Base-by-base conservation (phyloP, 495 filamentous ascomycete species). In the Trichoderma reesei region DNA sequence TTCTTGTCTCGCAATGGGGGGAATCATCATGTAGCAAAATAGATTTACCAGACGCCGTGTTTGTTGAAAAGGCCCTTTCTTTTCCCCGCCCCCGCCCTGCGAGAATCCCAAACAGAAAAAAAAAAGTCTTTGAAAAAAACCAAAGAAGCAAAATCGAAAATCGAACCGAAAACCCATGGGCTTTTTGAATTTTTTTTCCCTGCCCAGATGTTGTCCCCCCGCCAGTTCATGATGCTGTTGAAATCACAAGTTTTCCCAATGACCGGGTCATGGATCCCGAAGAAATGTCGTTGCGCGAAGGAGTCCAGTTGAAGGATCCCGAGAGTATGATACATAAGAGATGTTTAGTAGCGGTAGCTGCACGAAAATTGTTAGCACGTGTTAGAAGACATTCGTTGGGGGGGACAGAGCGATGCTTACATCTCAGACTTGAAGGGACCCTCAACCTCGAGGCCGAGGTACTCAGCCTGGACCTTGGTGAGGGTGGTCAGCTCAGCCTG, bases 351-450 rank as follows among this genome's bases (percentile, higher is more conserved):
- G 73, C 82, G 82, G 79, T 84, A 84, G 72, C 80, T 83, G 63
- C 42, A 18, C 5, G 5, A 16, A 56, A 37, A 1, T 42, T 14
- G 70, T 82, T 69, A 83, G 78, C 54, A 62, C 2, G 33, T 38
- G 10, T 61, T 33, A 7, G 10, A n/a, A 59, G 6, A 46, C 10
- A 63, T 16, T 41, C 26, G 18, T 54, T 3, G 33, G 33, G 59
- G 46, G 26, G 5, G n/a, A n/a, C 7, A 11, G 7, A 31, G 6
- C 10, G 13, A 33, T 56, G 51, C 80, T 66, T 82, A 84, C 79
- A 82, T 83, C 72, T 98, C 94, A 79, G 80, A 82, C 91, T 98
- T 98, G 90, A 83, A 98, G 64, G 94, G 94, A 68, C 94, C 94
- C 80, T 89, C 86, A 65, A 86, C 74, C 33, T 83, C 82, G 64